Conservation (phyloP, 495 filamentous ascomycete genomes). For the Podospora comata region DNA sequence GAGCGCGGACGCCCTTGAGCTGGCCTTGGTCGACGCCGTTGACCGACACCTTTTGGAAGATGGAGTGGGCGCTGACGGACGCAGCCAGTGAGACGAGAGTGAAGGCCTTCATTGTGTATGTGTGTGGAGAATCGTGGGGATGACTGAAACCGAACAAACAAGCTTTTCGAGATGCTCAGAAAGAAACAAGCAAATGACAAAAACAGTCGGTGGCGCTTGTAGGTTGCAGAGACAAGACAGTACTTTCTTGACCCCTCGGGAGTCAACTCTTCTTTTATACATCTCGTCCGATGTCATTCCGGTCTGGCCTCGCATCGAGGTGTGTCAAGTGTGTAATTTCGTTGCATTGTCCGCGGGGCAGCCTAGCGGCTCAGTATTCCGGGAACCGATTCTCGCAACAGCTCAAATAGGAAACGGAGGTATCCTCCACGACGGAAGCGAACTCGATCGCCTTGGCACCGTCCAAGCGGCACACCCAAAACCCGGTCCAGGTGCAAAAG, state of each 20-base stretch:
- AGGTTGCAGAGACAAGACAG: neutral
- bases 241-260: neutral
- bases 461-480: neutral
- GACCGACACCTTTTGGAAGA: slow-evolving; percentile 51
- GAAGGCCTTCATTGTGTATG: slow-evolving; percentile 25
- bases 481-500: neutral
- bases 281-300: neutral
- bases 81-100: slow-evolving; percentile 31
- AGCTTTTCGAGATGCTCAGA: neutral
- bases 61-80: slow-evolving; percentile 34
- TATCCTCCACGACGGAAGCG: slow-evolving; percentile 5
- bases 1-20: slow-evolving; percentile 51
- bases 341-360: neutral
- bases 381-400: neutral
- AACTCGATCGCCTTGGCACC: slow-evolving; percentile 2
- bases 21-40: slow-evolving; percentile 54
- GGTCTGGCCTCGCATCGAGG: neutral
- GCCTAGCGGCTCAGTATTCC: neutral
- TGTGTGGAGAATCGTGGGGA: neutral
- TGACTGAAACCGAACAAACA: neutral
- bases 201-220: neutral
- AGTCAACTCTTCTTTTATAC: neutral
- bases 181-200: neutral
- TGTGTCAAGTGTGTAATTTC: neutral
- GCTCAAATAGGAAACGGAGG: slow-evolving; percentile 6